Base-by-base conservation (phyloP, 75 land plant species). In the Isoetes taiwanensis region DNA sequence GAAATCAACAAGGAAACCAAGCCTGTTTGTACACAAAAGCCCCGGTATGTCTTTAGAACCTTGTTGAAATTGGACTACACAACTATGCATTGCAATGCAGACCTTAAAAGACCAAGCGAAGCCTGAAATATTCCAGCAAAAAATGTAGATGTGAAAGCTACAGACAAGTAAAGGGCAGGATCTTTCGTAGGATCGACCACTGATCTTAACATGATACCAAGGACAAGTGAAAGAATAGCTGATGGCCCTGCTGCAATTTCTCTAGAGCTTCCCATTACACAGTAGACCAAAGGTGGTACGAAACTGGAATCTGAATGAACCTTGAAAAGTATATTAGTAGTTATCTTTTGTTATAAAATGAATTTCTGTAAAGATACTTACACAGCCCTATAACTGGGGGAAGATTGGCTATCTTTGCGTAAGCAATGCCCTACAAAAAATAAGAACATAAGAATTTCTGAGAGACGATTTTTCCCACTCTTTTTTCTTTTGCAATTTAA, bases 301-400 rank as follows among this genome's bases (percentile, higher is more conserved):
- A 46, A 46, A 23, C 50, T 19, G 8, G 50, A 46, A 46, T 46
- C 50, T 46, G 5, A 12, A 4, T 68, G 74, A 39, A 37, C 33
- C 19, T 34, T 32, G n/a, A n/a, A n/a, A n/a, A n/a, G n/a, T n/a
- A n/a, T n/a, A n/a, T n/a, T n/a, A n/a, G n/a, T n/a, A n/a, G n/a
- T n/a, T n/a, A n/a, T n/a, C n/a, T n/a, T n/a, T 4, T 2, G 4
- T 17, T n/a, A 11, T 16, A 54, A 25, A 27, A 9, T 6, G 6
- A n/a, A 8, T 5, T 3, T 17, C 16, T 34, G 29, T 64, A 33
- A 54, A 30, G 0, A 26, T 0, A 72, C 94, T 84, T 69, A 89
- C 96, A 85, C 1, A 89, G 76, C 60, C 93, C 94, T 17, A 82
- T 61, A 64, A 82, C 69, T 5, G 87, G 80, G 25, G 87, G 88